Evolutionary conservation across 2,329 filamentous ascomycete genomes (phyloP), one percentile per base, ranked within the genome.

Genomic region (Fusarium kyushuense): DNA sequence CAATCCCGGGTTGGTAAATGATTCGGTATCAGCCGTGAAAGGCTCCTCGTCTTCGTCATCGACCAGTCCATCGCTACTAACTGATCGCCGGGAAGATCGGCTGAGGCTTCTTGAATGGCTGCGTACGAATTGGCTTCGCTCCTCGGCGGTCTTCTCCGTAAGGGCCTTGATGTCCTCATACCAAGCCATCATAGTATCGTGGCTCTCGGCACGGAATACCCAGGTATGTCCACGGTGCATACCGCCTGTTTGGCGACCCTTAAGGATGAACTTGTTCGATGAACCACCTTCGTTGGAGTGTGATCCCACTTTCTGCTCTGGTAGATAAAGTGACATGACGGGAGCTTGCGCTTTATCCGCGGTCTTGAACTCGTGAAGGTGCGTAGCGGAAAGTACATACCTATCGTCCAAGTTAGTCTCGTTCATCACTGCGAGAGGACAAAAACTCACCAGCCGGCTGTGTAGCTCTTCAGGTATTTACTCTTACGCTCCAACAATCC

Each of bases 331-430:
- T 41, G 96, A 98, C 95, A 99, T 97, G 76, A 98, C 89, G 1
- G 96, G 96, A 38, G 92, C 90, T 79, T 96, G 93, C 62, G 88
- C 91, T 78, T 95, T 94, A 80, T 98, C 95, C 70, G 94, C 93
- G n/a, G 94, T 97, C 79, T 97, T 97, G 87, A 98, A 99, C 80
- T 99, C 96, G 82, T 99, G 96, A 23, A 99, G 86, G 80, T 99
- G 96, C 57, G 96, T 98, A 17, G 96, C 93, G 72, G 96, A 97
- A 71, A 99, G 84, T 47, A 98, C 94, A 79, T 97, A 97, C 93
- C 92, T 96, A 72, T 11, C 14, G 27, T 32, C n/a, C 27, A 16
- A 23, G 54, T 71, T 56, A 72, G 62, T 25, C 33, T 32, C 30
- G 10, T 29, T 33, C 41, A 32, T 42, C 33, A 6, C 13, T 19